phyloP scores from a whole-genome alignment of 208 protist genomes.

The Porcisia hertigi region DNA sequence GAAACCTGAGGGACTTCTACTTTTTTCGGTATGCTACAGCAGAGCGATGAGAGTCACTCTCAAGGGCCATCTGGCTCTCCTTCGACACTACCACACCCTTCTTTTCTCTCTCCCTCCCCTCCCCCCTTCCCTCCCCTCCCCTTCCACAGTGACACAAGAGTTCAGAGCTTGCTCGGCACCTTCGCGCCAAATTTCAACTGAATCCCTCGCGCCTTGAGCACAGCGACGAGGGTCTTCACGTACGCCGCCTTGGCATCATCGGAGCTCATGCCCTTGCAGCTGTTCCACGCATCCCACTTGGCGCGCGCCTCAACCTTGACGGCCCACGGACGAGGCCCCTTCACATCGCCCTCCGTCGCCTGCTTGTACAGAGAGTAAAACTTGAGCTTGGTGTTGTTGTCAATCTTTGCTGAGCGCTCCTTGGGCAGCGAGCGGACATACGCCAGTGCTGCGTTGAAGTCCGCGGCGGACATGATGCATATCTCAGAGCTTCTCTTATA shows the following conservation, averaged over 20 bases:
- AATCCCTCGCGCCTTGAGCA: slow-evolving; percentile 59
- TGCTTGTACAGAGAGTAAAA: slow-evolving; percentile 98
- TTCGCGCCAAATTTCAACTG: slow-evolving; percentile 55
- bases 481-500: neutral
- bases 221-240: slow-evolving; percentile 69
- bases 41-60: no score
- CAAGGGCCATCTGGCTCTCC: no score
- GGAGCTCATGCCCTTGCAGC: slow-evolving; percentile 84
- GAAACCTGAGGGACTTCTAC: no score
- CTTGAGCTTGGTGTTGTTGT: slow-evolving; percentile 91
- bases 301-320: slow-evolving; percentile 92
- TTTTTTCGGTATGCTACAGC: no score
- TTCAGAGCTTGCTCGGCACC: slow-evolving; percentile 26
- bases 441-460: slow-evolving; percentile 83
- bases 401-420: slow-evolving; percentile 80
- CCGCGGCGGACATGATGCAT: slow-evolving; percentile 56
- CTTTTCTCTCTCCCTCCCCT: neutral
- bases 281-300: slow-evolving; percentile 96
- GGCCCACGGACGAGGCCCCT: slow-evolving; percentile 87
- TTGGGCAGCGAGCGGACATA: slow-evolving; percentile 85
- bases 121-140: neutral
- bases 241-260: slow-evolving; percentile 93
- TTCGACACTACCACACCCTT: no score
- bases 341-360: slow-evolving; percentile 94
- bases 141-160: neutral